A percentile compares a stretch with the other conserved stretches of the same genome.
Conservation (phyloP, 306 rosid genomes). For the Begonia peltatifolia region DNA sequence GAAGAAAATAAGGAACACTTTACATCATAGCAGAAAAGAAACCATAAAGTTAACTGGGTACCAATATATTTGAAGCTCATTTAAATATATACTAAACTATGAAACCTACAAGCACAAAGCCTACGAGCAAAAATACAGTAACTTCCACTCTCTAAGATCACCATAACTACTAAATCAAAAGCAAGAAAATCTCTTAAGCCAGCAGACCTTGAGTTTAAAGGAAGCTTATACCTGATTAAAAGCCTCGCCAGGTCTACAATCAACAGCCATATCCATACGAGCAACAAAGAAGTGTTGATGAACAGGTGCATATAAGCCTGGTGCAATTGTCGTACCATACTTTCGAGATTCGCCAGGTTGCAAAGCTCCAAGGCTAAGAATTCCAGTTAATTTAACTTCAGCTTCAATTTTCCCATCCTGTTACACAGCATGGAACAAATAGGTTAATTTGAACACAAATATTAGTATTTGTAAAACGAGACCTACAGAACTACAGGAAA, state of each 20-base stretch:
- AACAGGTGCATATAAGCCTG: conserved; percentile 74
- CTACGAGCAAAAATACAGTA: too few species aligned
- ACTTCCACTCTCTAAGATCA: background rate
- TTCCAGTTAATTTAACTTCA: conserved; percentile 74
- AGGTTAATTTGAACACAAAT: too few species aligned
- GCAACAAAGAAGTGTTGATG: conserved; percentile 87
- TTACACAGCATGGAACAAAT: conserved; percentile 1
- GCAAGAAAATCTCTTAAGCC: background rate
- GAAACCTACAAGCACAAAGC: too few species aligned
- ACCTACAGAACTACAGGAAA: too few species aligned
- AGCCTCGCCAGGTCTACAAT: conserved; percentile 89
- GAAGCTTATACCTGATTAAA: conserved; percentile 51
- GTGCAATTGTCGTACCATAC: conserved; percentile 84
- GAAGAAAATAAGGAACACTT: too few species aligned
- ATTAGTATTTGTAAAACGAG: too few species aligned
- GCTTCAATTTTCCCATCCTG: conserved; percentile 93
- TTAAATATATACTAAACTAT: too few species aligned
- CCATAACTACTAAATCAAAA: conserved; percentile 1
- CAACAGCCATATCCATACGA: conserved; percentile 95
- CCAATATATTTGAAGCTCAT: too few species aligned
- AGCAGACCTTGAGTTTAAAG: background rate
- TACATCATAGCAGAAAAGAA: too few species aligned
- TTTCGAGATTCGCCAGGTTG: conserved; percentile 77
- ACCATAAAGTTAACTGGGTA: too few species aligned
- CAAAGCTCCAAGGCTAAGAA: conserved; percentile 82